Evolutionary conservation across 23 red algal species (phyloP).

Genomic region (Gracilaria domingensis): DNA sequence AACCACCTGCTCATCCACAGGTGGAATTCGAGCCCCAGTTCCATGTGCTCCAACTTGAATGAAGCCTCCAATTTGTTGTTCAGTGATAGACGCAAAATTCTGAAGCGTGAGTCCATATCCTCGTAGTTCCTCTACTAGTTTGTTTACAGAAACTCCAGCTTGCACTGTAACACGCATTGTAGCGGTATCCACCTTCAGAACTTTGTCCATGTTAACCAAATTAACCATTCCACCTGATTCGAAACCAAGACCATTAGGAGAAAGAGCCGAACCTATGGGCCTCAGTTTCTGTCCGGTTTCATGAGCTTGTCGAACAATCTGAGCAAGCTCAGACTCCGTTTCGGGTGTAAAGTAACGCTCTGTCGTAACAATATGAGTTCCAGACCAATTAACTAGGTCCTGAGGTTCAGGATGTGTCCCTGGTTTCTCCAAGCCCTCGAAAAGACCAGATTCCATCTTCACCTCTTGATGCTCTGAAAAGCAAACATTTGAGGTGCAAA

Average conservation of each 20-base stretch:
- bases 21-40: conserved; percentile 77
- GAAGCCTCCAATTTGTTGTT: conserved; percentile 95
- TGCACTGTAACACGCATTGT: conserved; percentile 72
- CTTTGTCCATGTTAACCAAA: conserved; percentile 73
- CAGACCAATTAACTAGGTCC: conserved; percentile 91
- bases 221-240: conserved; percentile 86
- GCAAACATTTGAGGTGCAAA: not conserved
- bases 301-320: conserved; percentile 54
- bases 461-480: conserved; percentile 19
- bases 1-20: conserved; percentile 93
- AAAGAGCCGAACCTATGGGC: conserved; percentile 89
- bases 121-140: conserved; percentile 81
- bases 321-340: conserved; percentile 53
- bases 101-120: conserved; percentile 76
- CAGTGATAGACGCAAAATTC: conserved; percentile 91
- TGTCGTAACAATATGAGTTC: conserved; percentile 66
- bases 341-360: conserved; percentile 70
- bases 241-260: conserved; percentile 83
- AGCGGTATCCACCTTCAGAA: conserved; percentile 72
- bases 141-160: conserved; percentile 75
- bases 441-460: not conserved
- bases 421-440: not conserved
- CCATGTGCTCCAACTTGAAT: conserved; percentile 95
- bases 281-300: conserved; percentile 55
- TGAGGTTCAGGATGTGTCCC: conserved; percentile 23